Evolutionary conservation across 2,329 filamentous ascomycete genomes (phyloP).

Genomic region (Verticillium longisporum): DNA sequence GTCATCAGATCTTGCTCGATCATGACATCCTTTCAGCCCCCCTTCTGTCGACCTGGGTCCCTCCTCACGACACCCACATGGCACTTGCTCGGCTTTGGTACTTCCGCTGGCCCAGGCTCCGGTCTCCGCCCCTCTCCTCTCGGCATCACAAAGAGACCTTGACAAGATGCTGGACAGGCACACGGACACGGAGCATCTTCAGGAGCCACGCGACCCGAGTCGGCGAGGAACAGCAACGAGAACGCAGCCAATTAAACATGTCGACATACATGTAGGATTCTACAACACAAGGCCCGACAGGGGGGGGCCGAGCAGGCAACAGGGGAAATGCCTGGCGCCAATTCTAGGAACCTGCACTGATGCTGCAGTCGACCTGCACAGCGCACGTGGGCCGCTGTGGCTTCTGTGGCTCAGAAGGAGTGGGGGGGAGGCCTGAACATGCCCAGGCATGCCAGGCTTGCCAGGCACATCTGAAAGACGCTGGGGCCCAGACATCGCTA

Average conservation of each 20-base stretch:
- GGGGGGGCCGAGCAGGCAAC: background rate
- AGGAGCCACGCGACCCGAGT: background rate
- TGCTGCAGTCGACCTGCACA: background rate
- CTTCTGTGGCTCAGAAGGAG: conserved; percentile 1
- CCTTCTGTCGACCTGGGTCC: background rate
- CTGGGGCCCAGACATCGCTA: background rate
- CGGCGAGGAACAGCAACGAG: background rate
- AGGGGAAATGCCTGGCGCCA: background rate
- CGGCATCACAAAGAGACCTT: background rate
- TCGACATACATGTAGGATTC: background rate
- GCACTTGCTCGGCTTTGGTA: background rate
- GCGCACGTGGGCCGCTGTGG: conserved; percentile 3
- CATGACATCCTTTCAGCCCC: background rate
- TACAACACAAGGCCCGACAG: background rate
- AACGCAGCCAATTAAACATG: background rate
- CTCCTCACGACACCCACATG: background rate
- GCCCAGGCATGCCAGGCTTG: background rate
- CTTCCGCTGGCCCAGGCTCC: background rate
- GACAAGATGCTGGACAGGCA: background rate
- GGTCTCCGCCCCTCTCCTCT: background rate
- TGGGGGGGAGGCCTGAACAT: background rate
- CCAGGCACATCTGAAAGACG: background rate
- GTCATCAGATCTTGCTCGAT: no score
- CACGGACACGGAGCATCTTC: background rate
- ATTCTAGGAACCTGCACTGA: background rate